Conservation (phyloP, 73 alveolate genomes). For the Paramecium tetraurelia region DNA sequence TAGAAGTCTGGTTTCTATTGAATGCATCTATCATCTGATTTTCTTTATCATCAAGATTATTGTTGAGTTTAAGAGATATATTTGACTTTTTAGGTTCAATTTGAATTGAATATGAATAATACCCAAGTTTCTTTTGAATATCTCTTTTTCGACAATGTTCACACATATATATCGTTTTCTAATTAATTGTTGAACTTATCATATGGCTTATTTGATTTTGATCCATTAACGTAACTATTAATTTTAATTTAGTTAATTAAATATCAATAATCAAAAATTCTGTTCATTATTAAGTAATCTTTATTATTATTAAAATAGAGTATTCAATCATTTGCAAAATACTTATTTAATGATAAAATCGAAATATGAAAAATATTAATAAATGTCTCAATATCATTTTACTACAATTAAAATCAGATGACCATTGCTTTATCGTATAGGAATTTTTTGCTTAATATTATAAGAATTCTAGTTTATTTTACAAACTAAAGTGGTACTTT, state of each 20-base stretch:
- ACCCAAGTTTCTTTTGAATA: neutral
- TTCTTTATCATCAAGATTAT: neutral
- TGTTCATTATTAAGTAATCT: neutral
- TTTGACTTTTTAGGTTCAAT: neutral
- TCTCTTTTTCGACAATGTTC: neutral
- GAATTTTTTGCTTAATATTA: no score
- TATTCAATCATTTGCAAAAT: neutral
- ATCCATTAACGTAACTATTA: neutral
- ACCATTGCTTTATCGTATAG: no score
- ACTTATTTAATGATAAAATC: no score
- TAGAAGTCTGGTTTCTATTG: neutral
- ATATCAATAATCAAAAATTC: neutral
- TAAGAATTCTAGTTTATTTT: no score
- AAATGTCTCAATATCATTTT: no score
- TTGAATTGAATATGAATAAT: neutral
- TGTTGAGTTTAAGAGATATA: neutral
- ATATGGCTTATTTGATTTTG: neutral
- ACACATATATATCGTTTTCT: neutral
- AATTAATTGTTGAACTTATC: neutral
- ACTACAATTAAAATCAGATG: no score
- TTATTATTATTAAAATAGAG: neutral
- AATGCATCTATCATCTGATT: neutral
- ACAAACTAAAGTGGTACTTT: no score
- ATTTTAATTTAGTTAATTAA: neutral
- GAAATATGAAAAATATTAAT: no score